Conservation (phyloP, 2,329 filamentous ascomycete genomes). For the Pyrenochaeta sp. region DNA sequence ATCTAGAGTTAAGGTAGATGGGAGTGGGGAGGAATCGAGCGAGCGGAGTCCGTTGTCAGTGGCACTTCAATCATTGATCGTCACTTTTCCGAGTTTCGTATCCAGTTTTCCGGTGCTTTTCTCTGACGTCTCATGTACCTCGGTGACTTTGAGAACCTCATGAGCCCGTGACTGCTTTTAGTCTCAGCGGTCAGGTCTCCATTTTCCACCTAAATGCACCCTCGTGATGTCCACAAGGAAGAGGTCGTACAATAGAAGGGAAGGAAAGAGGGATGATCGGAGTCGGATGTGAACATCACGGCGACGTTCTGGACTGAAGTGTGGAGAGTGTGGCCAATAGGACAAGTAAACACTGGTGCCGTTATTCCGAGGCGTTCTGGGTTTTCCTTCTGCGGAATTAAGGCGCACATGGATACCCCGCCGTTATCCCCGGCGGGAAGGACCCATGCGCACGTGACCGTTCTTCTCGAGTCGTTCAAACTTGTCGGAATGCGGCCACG, state of each 20-base stretch:
- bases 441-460: too few relatives aligned
- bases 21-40: not conserved
- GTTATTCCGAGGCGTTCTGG: not conserved
- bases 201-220: not conserved
- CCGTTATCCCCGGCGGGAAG: slow-evolving; percentile 7
- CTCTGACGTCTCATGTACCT: not conserved
- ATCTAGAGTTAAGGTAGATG: not conserved
- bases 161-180: not conserved
- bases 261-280: not conserved
- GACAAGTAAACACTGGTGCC: not conserved
- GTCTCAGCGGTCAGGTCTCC: not conserved
- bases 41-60: not conserved
- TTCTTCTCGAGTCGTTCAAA: too few relatives aligned
- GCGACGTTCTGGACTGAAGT: not conserved
- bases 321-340: not conserved
- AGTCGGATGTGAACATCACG: not conserved
- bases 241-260: too few relatives aligned
- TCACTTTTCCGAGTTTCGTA: slow-evolving; percentile 4
- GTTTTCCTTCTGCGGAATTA: slow-evolving; percentile 5
- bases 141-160: not conserved
- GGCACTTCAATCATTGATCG: not conserved
- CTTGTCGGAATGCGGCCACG: too few relatives aligned
- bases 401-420: not conserved
- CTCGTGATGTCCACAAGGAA: not conserved
- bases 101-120: too few relatives aligned